Conservation (phyloP, 768 basidiomycete genomes). For the Pleurotus ostreatus region DNA sequence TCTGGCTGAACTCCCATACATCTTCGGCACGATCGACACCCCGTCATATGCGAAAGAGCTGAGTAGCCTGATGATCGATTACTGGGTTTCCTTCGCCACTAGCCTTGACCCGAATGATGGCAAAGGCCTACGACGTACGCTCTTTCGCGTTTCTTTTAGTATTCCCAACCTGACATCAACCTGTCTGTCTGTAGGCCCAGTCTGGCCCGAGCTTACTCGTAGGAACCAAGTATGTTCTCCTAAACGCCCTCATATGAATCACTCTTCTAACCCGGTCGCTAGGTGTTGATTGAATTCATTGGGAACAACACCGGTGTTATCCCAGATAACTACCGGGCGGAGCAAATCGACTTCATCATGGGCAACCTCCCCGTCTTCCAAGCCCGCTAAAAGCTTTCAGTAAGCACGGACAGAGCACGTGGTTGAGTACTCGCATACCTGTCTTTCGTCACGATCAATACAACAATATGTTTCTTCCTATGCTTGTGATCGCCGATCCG, state of each 20-base stretch:
- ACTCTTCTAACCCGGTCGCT: not conserved
- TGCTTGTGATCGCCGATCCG: not conserved
- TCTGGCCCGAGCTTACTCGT: constrained; percentile 1
- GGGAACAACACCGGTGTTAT: not conserved
- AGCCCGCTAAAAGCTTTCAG: not conserved
- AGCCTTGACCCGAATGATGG: constrained; percentile 42
- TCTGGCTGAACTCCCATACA: constrained; percentile 24
- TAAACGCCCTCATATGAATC: too few species aligned
- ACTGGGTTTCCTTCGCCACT: constrained; percentile 44
- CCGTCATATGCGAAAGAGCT: constrained; percentile 18
- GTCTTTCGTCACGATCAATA: not conserved
- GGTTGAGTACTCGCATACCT: not conserved
- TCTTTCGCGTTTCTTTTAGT: not conserved
- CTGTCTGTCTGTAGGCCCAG: not conserved
- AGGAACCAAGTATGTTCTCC: not conserved
- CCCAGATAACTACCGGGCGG: constrained; percentile 3
- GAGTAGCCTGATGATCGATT: constrained; percentile 35
- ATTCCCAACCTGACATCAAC: not conserved
- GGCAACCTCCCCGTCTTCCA: constrained; percentile 6
- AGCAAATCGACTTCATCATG: constrained; percentile 5
- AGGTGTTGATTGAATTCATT: constrained; percentile 4
- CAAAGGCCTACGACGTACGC: constrained; percentile 28
- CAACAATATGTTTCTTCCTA: not conserved
- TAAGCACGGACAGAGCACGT: too few species aligned
- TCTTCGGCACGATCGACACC: constrained; percentile 21